These are phyloP conservation scores for Neonectria neomacrospora DNA, from an alignment of 2,329 filamentous ascomycete species.

Conservation along the genomic window DNA sequence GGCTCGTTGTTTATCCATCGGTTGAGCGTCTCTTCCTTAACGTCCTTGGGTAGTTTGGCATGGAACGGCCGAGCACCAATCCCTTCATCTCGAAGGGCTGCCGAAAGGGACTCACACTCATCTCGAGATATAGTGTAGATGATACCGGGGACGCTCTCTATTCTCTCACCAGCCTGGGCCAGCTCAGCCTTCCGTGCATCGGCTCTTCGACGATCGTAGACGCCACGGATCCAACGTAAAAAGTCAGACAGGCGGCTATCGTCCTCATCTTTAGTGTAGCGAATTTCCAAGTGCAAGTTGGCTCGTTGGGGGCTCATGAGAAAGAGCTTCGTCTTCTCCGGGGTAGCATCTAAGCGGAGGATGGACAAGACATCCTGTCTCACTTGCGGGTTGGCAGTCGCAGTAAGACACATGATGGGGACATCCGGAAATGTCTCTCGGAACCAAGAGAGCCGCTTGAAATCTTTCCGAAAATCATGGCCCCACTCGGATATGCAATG, in stretches of 20 bases:
- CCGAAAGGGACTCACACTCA: constrained; percentile 78
- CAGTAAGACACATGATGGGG: constrained; percentile 91
- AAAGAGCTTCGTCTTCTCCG: constrained; percentile 75
- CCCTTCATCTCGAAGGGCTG: constrained; percentile 72
- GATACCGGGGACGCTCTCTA: constrained; percentile 77
- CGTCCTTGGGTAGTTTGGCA: constrained; percentile 72
- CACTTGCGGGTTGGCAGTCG: constrained; percentile 85
- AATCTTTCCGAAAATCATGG: constrained; percentile 94
- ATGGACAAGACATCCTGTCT: constrained; percentile 84
- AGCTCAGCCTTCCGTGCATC: constrained; percentile 70
- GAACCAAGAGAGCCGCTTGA: constrained; percentile 89
- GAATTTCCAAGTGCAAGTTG: constrained; percentile 91
- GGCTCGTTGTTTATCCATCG: constrained; percentile 78
- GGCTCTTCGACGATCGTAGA: constrained; percentile 74
- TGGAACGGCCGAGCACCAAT: constrained; percentile 81
- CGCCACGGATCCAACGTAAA: constrained; percentile 77
- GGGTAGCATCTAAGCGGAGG: constrained; percentile 71
- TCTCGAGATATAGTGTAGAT: constrained; percentile 82
- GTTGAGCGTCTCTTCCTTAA: constrained; percentile 76
- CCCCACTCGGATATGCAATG: constrained; percentile 99
- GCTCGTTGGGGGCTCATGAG: constrained; percentile 84
- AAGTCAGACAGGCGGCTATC: constrained; percentile 80
- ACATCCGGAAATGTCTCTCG: constrained; percentile 83
- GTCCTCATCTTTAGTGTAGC: constrained; percentile 81
- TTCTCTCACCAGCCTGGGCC: constrained; percentile 61